These are phyloP conservation scores for Trametes sanguinea DNA, from an alignment of 768 basidiomycete genomes.

Conservation along the genomic window DNA sequence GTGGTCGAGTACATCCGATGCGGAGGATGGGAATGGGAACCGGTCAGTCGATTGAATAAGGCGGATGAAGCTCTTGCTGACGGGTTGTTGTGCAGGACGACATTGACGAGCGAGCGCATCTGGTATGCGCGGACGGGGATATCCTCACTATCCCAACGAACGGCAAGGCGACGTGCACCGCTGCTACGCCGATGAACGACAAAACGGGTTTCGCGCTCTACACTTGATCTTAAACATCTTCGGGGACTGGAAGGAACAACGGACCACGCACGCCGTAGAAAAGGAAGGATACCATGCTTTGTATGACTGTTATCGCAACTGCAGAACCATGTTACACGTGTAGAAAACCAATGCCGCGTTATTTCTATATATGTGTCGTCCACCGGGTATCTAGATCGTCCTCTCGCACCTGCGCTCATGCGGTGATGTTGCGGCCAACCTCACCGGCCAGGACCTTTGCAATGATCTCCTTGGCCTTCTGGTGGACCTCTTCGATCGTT, in stretches of 20 bases:
- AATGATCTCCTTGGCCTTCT: constrained; percentile 56
- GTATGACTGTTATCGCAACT: neutral
- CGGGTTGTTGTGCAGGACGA: constrained; percentile 47
- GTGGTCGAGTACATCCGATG: constrained; percentile 82
- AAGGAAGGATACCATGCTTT: neutral
- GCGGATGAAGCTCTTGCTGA: constrained; percentile 1
- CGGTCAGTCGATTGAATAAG: constrained; percentile 49
- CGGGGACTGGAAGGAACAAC: neutral
- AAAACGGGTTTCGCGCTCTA: constrained; percentile 49
- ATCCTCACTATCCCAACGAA: constrained; percentile 62
- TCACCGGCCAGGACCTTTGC: constrained; percentile 44
- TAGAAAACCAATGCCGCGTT: constrained; percentile 6
- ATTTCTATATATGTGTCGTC: constrained; percentile 15
- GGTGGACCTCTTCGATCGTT: constrained; percentile 73
- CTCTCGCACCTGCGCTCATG: constrained; percentile 9
- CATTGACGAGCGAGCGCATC: constrained; percentile 60
- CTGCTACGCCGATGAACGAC: constrained; percentile 38
- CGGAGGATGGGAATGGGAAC: constrained; percentile 84
- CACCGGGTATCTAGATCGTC: constrained; percentile 18
- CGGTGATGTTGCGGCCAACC: constrained; percentile 29
- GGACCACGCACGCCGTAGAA: neutral
- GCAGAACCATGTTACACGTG: constrained; percentile 3
- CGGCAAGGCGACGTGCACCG: constrained; percentile 57
- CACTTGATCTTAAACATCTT: constrained; percentile 23
- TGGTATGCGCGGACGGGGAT: constrained; percentile 80